Conservation (phyloP, 352 stramenopile genomes). For the Pythium chondricola region DNA sequence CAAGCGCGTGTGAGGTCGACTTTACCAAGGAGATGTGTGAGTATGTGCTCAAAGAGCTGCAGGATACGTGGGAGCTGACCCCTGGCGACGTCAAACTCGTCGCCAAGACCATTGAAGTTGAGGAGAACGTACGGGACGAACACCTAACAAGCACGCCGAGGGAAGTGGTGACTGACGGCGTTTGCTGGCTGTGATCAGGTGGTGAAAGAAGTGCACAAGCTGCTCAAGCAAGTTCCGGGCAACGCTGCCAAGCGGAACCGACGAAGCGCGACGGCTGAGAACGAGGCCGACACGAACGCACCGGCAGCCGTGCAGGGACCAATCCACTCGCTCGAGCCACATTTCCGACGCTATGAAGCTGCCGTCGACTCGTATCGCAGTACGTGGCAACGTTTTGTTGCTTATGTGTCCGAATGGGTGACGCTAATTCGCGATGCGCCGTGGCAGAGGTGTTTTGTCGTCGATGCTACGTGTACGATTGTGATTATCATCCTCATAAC, state of each 20-base stretch:
- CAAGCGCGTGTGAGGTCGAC: conserved; percentile 61
- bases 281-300: no score
- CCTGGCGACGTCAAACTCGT: conserved; percentile 48
- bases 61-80: conserved; percentile 67
- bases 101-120: conserved; percentile 53
- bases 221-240: conserved; percentile 42
- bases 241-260: no score
- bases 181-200: no score
- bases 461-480: conserved; percentile 81
- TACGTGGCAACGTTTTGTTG: conserved; percentile 13
- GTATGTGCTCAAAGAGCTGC: conserved; percentile 50
- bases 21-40: conserved; percentile 73
- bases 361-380: conserved; percentile 60
- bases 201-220: conserved; percentile 60
- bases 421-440: background rate
- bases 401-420: background rate
- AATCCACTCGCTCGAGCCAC: conserved; percentile 28
- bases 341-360: conserved; percentile 52
- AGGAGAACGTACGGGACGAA: conserved; percentile 19
- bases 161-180: no score
- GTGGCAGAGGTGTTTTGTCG: conserved; percentile 63
- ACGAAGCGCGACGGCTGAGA: no score
- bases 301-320: conserved; percentile 2
- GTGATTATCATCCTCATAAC: conserved; percentile 61
- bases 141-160: background rate